A percentile compares a stretch with the other conserved stretches of the same genome.
Evolutionary conservation across 1,284 basidiomycete species (phyloP).

Genomic region (Trichosporon coremiiforme): DNA sequence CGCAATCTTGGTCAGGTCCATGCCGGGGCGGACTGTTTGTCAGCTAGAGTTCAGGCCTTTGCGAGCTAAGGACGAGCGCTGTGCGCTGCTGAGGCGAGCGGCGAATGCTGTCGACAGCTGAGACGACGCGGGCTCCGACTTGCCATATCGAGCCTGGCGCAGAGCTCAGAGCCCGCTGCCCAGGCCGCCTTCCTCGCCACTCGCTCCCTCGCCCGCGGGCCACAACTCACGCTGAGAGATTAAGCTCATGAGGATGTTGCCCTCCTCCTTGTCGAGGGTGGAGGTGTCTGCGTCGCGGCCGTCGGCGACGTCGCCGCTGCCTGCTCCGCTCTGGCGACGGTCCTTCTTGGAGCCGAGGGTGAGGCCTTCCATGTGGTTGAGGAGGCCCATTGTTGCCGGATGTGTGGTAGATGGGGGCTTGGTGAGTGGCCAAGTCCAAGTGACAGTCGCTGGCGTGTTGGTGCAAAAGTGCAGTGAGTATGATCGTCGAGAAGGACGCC

Average conservation of each 20-base stretch:
- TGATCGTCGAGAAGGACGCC: neutral
- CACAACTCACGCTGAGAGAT: conserved; percentile 56
- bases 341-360: conserved; percentile 27
- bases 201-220: too few species aligned
- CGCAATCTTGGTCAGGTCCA: conserved; percentile 93
- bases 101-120: neutral
- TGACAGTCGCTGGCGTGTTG: neutral
- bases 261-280: conserved; percentile 56
- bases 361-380: conserved; percentile 41
- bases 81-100: neutral
- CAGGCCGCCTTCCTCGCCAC: too few species aligned
- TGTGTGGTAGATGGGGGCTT: neutral
- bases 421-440: too few species aligned
- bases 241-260: conserved; percentile 54
- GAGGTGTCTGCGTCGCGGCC: conserved; percentile 52
- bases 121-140: too few species aligned
- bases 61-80: too few species aligned
- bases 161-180: neutral
- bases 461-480: neutral
- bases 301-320: conserved; percentile 29
- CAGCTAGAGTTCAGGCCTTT: too few species aligned
- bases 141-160: neutral
- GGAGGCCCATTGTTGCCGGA: conserved; percentile 39
- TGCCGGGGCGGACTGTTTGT: conserved; percentile 75
- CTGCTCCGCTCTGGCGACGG: neutral